Percentiles rank a stretch among this genome's conserved stretches.
phyloP scores from a whole-genome alignment of 257 asterid genomes.

The Thymus quinquecostatus region DNA sequence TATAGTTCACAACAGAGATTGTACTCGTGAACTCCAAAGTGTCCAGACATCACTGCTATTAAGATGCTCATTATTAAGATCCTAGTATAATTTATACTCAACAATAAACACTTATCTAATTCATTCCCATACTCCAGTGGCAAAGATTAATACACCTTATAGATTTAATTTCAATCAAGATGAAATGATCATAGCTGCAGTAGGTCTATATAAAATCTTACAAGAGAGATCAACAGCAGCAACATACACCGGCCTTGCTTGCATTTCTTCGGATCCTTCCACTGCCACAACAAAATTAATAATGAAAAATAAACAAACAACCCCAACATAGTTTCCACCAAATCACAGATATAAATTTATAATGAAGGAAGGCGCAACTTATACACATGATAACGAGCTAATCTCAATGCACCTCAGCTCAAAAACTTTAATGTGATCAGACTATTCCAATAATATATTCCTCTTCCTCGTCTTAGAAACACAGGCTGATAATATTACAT shows the following conservation, averaged over 20 bases:
- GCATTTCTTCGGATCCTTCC: constrained; percentile 82
- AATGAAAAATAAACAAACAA: constrained; percentile 7
- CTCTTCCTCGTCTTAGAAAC: not conserved
- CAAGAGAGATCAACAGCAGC: constrained; percentile 94
- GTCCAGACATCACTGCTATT: constrained; percentile 22
- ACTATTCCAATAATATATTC: not conserved
- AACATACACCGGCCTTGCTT: constrained; percentile 91
- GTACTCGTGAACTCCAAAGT: constrained; percentile 23
- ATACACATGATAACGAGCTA: constrained; percentile 21
- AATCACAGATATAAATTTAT: not conserved
- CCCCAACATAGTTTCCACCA: not conserved
- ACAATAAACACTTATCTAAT: constrained; percentile 4
- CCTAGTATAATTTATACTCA: constrained; percentile 24
- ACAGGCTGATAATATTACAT: constrained; percentile 2
- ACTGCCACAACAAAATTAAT: constrained; percentile 53
- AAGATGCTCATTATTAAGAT: constrained; percentile 3
- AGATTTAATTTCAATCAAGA: constrained; percentile 18
- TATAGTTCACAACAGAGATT: constrained; percentile 21
- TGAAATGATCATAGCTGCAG: constrained; percentile 10
- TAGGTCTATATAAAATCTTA: constrained; percentile 48
- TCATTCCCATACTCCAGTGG: constrained; percentile 15
- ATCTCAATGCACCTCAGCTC: constrained; percentile 24
- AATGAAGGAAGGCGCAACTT: not conserved
- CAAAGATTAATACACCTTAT: constrained; percentile 7
- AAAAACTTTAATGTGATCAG: constrained; percentile 3